phyloP scores from a whole-genome alignment of 1,284 basidiomycete genomes.

The Austropuccinia psidii region DNA sequence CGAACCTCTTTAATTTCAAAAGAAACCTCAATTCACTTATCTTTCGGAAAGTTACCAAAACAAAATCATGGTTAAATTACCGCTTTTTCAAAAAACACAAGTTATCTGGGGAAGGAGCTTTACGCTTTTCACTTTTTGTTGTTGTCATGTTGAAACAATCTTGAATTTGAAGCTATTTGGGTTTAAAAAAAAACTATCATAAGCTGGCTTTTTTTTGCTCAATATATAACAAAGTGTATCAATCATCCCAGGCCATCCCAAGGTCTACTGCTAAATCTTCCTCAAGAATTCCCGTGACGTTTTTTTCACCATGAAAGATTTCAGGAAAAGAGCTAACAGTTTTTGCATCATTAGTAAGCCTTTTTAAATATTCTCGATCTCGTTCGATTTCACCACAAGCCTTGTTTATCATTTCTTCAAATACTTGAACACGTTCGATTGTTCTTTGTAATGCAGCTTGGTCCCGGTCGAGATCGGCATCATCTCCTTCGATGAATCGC shows the following conservation, averaged over 20 bases:
- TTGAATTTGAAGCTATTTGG: too few relatives aligned
- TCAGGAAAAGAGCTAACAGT: neutral
- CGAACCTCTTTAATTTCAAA: too few relatives aligned
- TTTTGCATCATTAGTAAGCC: neutral
- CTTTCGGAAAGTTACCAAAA: too few relatives aligned
- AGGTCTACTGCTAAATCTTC: constrained; percentile 23
- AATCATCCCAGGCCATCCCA: constrained; percentile 28
- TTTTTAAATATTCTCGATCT: constrained; percentile 11
- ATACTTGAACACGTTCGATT: neutral
- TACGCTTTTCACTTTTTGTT: too few relatives aligned
- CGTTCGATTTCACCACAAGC: neutral
- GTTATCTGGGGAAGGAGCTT: too few relatives aligned
- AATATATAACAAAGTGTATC: neutral
- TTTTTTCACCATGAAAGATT: neutral
- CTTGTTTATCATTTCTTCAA: neutral
- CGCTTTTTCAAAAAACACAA: too few relatives aligned
- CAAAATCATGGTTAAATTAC: too few relatives aligned
- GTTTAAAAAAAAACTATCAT: too few relatives aligned
- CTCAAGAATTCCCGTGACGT: constrained; percentile 12
- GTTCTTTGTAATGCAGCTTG: neutral
- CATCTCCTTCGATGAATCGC: neutral
- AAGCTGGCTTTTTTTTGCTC: too few relatives aligned
- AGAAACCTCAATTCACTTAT: too few relatives aligned
- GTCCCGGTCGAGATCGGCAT: neutral
- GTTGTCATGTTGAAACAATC: too few relatives aligned